phyloP scores from a whole-genome alignment of 2,329 filamentous ascomycete genomes.

The Cladosporium halotolerans region DNA sequence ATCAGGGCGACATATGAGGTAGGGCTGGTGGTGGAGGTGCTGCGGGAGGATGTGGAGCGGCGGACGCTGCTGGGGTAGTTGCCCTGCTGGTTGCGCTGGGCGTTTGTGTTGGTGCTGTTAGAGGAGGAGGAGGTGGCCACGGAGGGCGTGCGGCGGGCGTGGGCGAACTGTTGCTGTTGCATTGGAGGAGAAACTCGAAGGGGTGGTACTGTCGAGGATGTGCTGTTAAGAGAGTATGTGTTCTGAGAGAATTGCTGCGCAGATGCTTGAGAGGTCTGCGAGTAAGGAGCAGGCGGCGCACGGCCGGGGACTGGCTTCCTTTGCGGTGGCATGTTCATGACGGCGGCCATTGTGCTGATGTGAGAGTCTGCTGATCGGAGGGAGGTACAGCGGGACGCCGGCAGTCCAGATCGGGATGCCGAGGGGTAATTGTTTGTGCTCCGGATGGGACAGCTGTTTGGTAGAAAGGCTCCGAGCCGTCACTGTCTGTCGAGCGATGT shows the following conservation, averaged over 20 bases:
- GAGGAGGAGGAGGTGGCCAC: constrained; percentile 67
- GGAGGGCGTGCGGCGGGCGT: constrained; percentile 53
- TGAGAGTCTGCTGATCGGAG: not conserved
- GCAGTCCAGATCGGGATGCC: not conserved
- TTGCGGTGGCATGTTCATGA: constrained; percentile 10
- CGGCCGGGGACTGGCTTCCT: constrained; percentile 10
- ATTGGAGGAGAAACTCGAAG: constrained; percentile 8
- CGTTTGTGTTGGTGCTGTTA: constrained; percentile 44
- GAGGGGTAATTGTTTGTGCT: not conserved
- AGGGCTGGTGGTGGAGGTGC: constrained; percentile 50
- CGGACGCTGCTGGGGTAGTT: constrained; percentile 35
- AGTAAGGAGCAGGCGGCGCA: constrained; percentile 6
- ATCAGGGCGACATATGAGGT: constrained; percentile 92
- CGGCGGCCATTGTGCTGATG: constrained; percentile 10
- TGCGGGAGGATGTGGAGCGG: constrained; percentile 76
- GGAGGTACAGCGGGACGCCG: constrained; percentile 8
- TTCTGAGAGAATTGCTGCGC: constrained; percentile 1
- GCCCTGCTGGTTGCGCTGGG: constrained; percentile 35
- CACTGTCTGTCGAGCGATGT: too few relatives aligned
- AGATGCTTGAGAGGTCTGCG: not conserved
- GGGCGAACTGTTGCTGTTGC: constrained; percentile 3
- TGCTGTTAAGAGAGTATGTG: not conserved
- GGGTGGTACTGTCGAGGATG: constrained; percentile 1
- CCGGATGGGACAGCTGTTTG: not conserved
- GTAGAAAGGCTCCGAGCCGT: too few relatives aligned